A percentile compares a stretch with the other conserved stretches of the same genome.
Conservation (phyloP, 1,284 basidiomycete species). For the Tilletia caries region DNA sequence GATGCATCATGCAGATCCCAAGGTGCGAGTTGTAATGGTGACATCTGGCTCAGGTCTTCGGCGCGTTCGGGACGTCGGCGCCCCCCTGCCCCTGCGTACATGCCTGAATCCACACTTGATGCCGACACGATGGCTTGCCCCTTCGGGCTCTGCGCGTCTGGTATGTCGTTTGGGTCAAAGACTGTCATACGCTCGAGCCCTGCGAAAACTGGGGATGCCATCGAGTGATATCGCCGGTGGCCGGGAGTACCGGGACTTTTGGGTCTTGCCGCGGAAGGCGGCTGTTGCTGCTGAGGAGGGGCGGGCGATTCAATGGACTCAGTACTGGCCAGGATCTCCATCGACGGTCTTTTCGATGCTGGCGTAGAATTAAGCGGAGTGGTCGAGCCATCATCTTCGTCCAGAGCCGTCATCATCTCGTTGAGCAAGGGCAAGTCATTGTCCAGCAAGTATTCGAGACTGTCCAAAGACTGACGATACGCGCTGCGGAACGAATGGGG, state of each 20-base stretch:
- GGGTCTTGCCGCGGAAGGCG: not conserved
- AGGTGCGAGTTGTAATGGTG: not conserved
- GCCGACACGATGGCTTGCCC: too few relatives aligned
- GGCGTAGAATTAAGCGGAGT: not conserved
- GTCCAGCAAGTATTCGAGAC: slow-evolving; percentile 22
- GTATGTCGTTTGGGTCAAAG: too few relatives aligned
- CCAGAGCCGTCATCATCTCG: slow-evolving; percentile 18
- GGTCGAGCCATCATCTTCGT: slow-evolving; percentile 16
- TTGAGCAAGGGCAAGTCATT: slow-evolving; percentile 16
- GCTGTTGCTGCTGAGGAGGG: not conserved
- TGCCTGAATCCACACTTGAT: too few relatives aligned
- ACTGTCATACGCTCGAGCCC: too few relatives aligned
- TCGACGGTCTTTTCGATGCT: not conserved
- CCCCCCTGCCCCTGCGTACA: too few relatives aligned
- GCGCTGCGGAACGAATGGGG: slow-evolving; percentile 3
- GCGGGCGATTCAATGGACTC: not conserved
- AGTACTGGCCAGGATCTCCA: not conserved
- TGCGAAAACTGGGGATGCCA: not conserved
- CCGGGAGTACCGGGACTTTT: not conserved
- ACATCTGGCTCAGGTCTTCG: not conserved
- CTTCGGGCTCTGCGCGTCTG: too few relatives aligned
- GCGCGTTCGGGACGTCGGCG: not conserved
- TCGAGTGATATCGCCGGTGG: not conserved
- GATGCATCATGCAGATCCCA: not conserved
- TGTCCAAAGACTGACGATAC: slow-evolving; percentile 15